phyloP scores from a whole-genome alignment of 169 alveolate species.

The Plasmodium gallinaceum region DNA sequence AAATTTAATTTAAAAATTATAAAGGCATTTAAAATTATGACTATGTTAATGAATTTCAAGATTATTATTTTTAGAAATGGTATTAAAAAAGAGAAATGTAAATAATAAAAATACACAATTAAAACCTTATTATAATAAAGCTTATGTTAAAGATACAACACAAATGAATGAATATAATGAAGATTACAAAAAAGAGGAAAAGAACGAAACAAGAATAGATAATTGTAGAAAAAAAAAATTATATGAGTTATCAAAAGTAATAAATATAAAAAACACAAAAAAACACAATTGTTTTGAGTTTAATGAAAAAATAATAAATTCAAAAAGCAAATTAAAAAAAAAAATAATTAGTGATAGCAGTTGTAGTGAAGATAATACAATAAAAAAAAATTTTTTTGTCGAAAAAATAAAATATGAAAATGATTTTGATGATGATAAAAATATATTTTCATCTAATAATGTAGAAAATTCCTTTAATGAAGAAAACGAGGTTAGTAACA shows the following conservation, averaged over 20 bases:
- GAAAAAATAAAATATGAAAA: conserved; percentile 6
- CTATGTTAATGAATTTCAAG: no score
- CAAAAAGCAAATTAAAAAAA: conserved; percentile 46
- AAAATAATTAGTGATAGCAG: conserved; percentile 39
- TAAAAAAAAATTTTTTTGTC: background rate
- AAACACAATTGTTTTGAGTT: background rate
- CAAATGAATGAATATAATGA: background rate
- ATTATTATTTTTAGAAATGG: no score
- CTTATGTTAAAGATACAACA: background rate
- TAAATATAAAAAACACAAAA: conserved; percentile 10
- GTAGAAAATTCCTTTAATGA: background rate
- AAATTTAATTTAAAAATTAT: no score
- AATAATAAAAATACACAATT: background rate
- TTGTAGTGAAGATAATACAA: background rate
- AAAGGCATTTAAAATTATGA: no score
- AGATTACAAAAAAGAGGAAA: conserved; percentile 4
- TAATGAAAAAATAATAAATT: background rate
- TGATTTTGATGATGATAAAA: background rate
- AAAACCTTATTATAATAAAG: background rate
- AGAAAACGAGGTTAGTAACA: background rate
- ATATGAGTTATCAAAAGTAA: conserved; percentile 22
- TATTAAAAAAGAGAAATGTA: background rate
- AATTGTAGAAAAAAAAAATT: conserved; percentile 28
- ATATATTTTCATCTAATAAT: background rate
- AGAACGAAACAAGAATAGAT: conserved; percentile 1